phyloP scores from a whole-genome alignment of 108 stramenopile species.

The Pseudonitzschia delicatissima region DNA sequence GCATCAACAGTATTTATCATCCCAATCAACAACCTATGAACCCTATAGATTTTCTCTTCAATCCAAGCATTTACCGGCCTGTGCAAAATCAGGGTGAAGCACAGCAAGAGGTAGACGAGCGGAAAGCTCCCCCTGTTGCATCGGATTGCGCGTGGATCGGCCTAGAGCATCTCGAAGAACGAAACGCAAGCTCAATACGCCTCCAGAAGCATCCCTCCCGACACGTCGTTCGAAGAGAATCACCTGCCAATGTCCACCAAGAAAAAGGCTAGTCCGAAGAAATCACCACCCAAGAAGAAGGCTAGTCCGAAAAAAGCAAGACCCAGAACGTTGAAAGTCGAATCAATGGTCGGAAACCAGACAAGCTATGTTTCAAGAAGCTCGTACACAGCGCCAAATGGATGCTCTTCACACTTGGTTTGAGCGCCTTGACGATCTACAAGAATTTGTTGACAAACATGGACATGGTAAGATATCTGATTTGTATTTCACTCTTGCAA shows the following conservation, averaged over 20 bases:
- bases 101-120: neutral
- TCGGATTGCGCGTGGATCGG: neutral
- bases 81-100: neutral
- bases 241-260: too few species aligned
- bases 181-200: neutral
- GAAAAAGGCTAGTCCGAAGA: too few species aligned
- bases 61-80: neutral
- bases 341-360: neutral
- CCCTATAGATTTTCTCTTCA: neutral
- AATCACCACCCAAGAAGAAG: neutral
- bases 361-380: constrained; percentile 5
- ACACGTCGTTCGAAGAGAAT: too few species aligned
- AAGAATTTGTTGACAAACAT: constrained; percentile 24
- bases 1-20: neutral
- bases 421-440: constrained; percentile 38
- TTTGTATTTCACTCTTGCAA: neutral
- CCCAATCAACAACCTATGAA: neutral
- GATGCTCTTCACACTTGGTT: constrained; percentile 46
- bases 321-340: neutral
- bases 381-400: constrained; percentile 18
- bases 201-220: too few species aligned
- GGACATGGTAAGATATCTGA: constrained; percentile 59
- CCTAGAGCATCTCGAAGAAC: neutral
- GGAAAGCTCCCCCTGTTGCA: constrained; percentile 6
- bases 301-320: neutral